Evolutionary conservation across 2,329 filamentous ascomycete genomes (phyloP).

Genomic region (Zopfia rhizophila): DNA sequence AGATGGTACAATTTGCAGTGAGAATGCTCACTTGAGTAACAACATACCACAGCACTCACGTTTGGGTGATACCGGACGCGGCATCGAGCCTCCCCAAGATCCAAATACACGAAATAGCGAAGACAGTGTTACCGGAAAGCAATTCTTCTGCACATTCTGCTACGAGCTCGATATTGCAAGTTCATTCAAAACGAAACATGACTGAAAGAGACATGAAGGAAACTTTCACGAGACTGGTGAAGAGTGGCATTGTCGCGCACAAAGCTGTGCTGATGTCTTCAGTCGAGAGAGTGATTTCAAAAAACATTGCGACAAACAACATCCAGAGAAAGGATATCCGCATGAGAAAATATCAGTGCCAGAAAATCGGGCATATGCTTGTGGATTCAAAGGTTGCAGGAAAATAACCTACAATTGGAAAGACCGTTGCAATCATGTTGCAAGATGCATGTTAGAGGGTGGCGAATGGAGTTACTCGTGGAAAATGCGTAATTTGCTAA

Average conservation of each 20-base stretch:
- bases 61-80: too few relatives aligned
- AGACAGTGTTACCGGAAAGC: too few relatives aligned
- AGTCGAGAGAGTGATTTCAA: constrained; percentile 10
- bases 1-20: too few relatives aligned
- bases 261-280: constrained; percentile 12
- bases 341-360: constrained; percentile 4
- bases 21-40: too few relatives aligned
- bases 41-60: too few relatives aligned
- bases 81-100: too few relatives aligned
- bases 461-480: constrained; percentile 17
- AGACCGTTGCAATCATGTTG: constrained; percentile 20
- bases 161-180: constrained; percentile 4
- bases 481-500: constrained; percentile 19
- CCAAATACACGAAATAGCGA: too few relatives aligned
- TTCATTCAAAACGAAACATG: constrained; percentile 14
- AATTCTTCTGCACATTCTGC: too few relatives aligned
- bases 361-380: constrained; percentile 15
- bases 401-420: constrained; percentile 14
- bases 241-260: constrained; percentile 16
- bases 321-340: constrained; percentile 5
- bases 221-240: constrained; percentile 17
- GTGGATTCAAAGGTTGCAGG: constrained; percentile 19
- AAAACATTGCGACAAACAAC: constrained; percentile 13
- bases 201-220: constrained; percentile 21
- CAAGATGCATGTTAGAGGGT: constrained; percentile 10